Base-by-base conservation (phyloP, 2,329 filamentous ascomycete genomes). In the Epichloe aotearoae region DNA sequence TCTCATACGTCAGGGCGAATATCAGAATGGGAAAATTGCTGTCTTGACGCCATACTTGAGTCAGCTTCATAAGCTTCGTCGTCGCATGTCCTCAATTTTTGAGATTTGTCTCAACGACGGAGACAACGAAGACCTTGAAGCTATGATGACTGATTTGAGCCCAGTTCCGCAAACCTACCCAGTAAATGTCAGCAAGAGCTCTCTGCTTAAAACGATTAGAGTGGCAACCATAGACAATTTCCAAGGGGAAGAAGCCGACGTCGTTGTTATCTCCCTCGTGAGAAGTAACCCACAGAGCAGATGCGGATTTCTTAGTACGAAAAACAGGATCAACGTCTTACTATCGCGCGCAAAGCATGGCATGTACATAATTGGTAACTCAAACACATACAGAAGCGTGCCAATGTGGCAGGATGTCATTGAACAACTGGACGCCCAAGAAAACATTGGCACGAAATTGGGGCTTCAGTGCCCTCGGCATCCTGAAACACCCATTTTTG, bases 151-250 rank as follows among this genome's bases (percentile, higher is more conserved):
- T 11, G 34, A 45, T 12, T n/a, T 30, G 20, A 15, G 34, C 5
- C 2, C 10, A 8, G 47, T 2, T 10, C 6, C 34, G 10, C 6
- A 30, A 39, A 11, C 15, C 17, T 7, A 7, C 5, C 4, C 2
- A 11, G 38, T 3, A 14, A 26, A 14, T 12, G 14, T 8, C 33
- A n/a, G 43, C 60, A 37, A 56, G 57, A 6, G 41, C 30, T n/a
- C 66, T 0, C 65, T 82, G 0, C 58, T 73, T 0, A 66, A 75
- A 23, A 69, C 67, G 1, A 61, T 84, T 3, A 67, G 77, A 4
- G 63, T 83, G 0, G 81, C 83, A 0, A 88, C 82, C 0, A 75
- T 88, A 0, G 83, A 87, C 61, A 89, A 88, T 55, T 89, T 87
- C 50, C 84, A 90, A 57, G 86, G 85, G 0, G 84, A 90, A 59